Evolutionary conservation across 164 flowering plant genomes (phyloP).

Genomic region (Liriodendron chinense): DNA sequence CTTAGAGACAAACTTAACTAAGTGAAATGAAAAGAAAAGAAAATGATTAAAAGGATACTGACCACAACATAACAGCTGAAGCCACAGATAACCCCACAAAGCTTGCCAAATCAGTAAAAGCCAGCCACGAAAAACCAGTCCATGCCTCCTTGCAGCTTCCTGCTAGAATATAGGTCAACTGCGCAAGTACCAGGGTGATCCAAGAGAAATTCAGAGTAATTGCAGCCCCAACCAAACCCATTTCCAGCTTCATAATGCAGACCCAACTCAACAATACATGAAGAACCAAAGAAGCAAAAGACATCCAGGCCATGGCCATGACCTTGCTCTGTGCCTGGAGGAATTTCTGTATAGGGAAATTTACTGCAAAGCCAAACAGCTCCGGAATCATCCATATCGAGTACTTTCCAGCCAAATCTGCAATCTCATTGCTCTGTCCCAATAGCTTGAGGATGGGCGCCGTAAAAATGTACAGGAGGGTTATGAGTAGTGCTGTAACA

Average conservation of each 20-base stretch:
- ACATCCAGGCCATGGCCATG: conserved; percentile 10
- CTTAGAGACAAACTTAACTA: too few species aligned
- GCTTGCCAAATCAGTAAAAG: conserved; percentile 13
- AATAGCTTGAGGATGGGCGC: conserved; percentile 7
- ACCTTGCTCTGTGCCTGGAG: conserved; percentile 15
- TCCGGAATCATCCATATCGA: conserved; percentile 13
- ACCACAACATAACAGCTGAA: conserved; percentile 31
- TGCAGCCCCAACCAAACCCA: conserved; percentile 17
- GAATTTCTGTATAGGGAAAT: conserved; percentile 7
- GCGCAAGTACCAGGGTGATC: conserved; percentile 9
- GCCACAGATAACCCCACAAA: conserved; percentile 21
- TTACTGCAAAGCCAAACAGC: conserved; percentile 8
- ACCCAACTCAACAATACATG: conserved; percentile 12
- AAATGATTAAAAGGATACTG: neutral
- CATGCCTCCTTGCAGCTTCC: conserved; percentile 16
- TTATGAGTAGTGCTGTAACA: neutral
- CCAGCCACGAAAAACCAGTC: conserved; percentile 26
- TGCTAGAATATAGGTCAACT: conserved; percentile 7
- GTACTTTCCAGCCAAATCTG: conserved; percentile 7
- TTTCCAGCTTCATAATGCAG: conserved; percentile 5
- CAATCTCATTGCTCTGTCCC: conserved; percentile 1
- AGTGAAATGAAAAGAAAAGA: too few species aligned
- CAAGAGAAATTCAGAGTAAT: conserved; percentile 9
- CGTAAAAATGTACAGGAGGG: conserved; percentile 1
- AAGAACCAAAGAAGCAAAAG: conserved; percentile 1